A percentile compares a stretch with the other conserved stretches of the same genome.
phyloP scores from a whole-genome alignment of 2,329 filamentous ascomycete genomes.

The Calonectria henricotiae region DNA sequence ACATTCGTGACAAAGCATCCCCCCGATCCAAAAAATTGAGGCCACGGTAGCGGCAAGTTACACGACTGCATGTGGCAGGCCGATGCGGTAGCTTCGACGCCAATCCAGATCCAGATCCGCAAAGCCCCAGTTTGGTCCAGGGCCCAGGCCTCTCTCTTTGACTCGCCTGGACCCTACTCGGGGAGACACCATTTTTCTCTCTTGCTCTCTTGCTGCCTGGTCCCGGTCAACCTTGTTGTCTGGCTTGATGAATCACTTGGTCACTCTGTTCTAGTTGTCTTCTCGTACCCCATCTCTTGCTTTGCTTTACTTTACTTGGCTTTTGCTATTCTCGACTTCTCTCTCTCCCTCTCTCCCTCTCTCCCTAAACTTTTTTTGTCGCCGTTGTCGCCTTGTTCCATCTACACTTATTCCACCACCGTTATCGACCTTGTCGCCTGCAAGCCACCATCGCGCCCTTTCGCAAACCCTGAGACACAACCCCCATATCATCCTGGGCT shows the following conservation, averaged over 20 bases:
- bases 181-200: slow-evolving; percentile 20
- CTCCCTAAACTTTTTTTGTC: slow-evolving; percentile 10
- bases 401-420: neutral
- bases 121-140: slow-evolving; percentile 22
- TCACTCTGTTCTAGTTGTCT: slow-evolving; percentile 22
- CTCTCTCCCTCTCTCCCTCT: slow-evolving; percentile 14
- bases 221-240: slow-evolving; percentile 28
- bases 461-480: slow-evolving; percentile 22
- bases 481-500: slow-evolving; percentile 14
- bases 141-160: slow-evolving; percentile 17
- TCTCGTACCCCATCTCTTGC: slow-evolving; percentile 2
- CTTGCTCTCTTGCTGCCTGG: slow-evolving; percentile 26
- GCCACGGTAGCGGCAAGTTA: slow-evolving; percentile 33
- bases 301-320: slow-evolving; percentile 4
- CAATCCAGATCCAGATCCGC: slow-evolving; percentile 35
- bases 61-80: slow-evolving; percentile 4
- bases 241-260: neutral
- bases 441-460: slow-evolving; percentile 1
- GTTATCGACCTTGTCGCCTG: slow-evolving; percentile 7
- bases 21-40: slow-evolving; percentile 10
- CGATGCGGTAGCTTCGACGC: slow-evolving; percentile 30
- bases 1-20: slow-evolving; percentile 18
- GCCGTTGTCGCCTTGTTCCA: slow-evolving; percentile 12
- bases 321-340: slow-evolving; percentile 1
- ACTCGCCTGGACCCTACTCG: slow-evolving; percentile 11